Base-by-base conservation (phyloP, 139 green algal species). In the Desmodesmus armatus region DNA sequence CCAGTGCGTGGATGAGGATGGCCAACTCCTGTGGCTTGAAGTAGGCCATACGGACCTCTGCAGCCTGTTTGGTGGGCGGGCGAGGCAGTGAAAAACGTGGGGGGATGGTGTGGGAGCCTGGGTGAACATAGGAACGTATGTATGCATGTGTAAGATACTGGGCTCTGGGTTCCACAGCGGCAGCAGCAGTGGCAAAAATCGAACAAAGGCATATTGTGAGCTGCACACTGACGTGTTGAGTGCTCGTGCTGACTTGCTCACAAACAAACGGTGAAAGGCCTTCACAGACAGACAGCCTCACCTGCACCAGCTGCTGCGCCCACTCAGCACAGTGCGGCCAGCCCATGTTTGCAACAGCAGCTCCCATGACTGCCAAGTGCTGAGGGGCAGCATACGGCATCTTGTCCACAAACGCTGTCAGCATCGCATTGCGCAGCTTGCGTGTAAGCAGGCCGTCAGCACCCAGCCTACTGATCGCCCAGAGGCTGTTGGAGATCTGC, bases 401-500 rank as follows among this genome's bases (percentile, higher is more conserved):
- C 43, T 69, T 40, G 7, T 3, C 23, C 29, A 21, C n/a, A n/a
- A 67, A 53, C 0, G 58, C 71, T 40, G 40, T 66, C 17, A 76
- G 23, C 40, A 70, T 76, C 5, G 29, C 29, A 3, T 17, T 40
- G 13, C 43, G 29, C n/a, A 77, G 47, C 40, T 47, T 51, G n/a
- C 40, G 40, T 15, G 51, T 6, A 35, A 79, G 51, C n/a, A 35
- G 69, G 21, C 29, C 19, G 25, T 55, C 76, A 25, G 44, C 39
- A 27, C 82, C 44, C 40, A 88, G 73, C 60, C 31, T 49, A 13
- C 65, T 58, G 35, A 73, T n/a, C 11, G 80, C 86, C 89, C 89
- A 92, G 31, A 92, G 53, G 25, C 37, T 88, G 67, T 92, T 92
- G n/a, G 89, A 79, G 5, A 92, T 66, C 83, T 92, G 86, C 15